These are phyloP conservation scores for Ogataea parapolymorpha DNA, from an alignment of 805 yeast genomes.

Conservation along the genomic window DNA sequence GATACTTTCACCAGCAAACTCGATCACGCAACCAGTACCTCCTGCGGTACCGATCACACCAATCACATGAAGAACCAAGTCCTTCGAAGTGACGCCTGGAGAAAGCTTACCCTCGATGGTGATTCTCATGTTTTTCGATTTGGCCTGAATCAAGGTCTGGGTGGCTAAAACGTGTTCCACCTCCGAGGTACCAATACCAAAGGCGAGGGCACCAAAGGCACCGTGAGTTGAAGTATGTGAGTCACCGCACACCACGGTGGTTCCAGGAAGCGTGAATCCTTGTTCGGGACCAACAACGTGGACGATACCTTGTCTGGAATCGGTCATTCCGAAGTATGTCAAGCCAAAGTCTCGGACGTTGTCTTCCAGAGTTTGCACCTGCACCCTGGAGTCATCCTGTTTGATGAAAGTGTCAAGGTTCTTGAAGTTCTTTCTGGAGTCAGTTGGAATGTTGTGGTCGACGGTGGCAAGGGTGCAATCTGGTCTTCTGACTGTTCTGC, in stretches of 20 bases:
- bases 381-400: slow-evolving; percentile 88
- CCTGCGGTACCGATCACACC: slow-evolving; percentile 99
- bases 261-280: slow-evolving; percentile 97
- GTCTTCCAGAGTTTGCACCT: slow-evolving; percentile 87
- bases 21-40: slow-evolving; percentile 96
- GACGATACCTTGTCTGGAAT: slow-evolving; percentile 94
- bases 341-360: slow-evolving; percentile 88
- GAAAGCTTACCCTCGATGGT: slow-evolving; percentile 76
- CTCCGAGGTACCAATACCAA: slow-evolving; percentile 98
- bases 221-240: slow-evolving; percentile 99
- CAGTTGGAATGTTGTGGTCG: slow-evolving; percentile 96
- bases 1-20: slow-evolving; percentile 94
- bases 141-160: slow-evolving; percentile 90
- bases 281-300: slow-evolving; percentile 99
- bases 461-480: slow-evolving; percentile 95
- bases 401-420: slow-evolving; percentile 75
- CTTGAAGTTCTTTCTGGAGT: slow-evolving; percentile 74
- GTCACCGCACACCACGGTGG: slow-evolving; percentile 99
- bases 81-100: slow-evolving; percentile 94
- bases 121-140: slow-evolving; percentile 94
- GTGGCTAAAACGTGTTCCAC: slow-evolving; percentile 99
- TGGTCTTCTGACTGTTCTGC: slow-evolving; percentile 82
- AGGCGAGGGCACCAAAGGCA: slow-evolving; percentile 95
- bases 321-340: slow-evolving; percentile 92
- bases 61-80: slow-evolving; percentile 88